phyloP scores from a whole-genome alignment of 2,329 filamentous ascomycete species.

The Aureobasidium sp. region DNA sequence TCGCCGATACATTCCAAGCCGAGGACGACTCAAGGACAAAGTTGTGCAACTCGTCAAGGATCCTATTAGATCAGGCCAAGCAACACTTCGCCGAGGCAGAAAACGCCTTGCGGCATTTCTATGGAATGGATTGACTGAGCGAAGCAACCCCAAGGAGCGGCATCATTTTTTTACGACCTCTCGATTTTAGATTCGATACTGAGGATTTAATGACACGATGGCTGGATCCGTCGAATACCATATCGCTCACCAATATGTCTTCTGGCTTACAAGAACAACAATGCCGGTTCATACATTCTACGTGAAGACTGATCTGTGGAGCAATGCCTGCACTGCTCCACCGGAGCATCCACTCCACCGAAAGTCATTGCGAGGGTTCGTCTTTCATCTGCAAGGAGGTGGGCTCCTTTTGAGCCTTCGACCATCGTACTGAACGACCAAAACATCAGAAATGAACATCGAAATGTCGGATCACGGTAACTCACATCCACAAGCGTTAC shows the following conservation, averaged over 20 bases:
- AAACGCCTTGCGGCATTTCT: background rate
- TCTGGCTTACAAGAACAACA: background rate
- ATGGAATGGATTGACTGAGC: slow-evolving; percentile 4
- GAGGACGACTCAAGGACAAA: background rate
- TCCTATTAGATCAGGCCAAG: background rate
- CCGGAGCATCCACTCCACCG: background rate
- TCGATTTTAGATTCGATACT: background rate
- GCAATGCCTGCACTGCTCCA: background rate
- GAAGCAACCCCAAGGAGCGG: background rate
- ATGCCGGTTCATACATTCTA: background rate
- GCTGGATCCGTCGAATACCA: background rate
- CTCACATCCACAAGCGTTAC: slow-evolving; percentile 6
- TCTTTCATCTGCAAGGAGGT: background rate
- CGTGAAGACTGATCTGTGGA: background rate
- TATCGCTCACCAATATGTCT: too few species aligned
- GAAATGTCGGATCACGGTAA: background rate
- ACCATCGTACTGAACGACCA: background rate
- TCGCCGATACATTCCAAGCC: slow-evolving; percentile 3
- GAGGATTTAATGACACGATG: slow-evolving; percentile 7
- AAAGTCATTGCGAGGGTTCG: background rate
- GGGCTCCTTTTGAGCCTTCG: background rate
- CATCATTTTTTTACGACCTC: background rate
- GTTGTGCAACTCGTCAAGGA: slow-evolving; percentile 1
- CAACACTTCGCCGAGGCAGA: slow-evolving; percentile 5
- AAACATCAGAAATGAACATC: background rate